Evolutionary conservation across 208 protist species (phyloP).

Genomic region (Leishmania braziliensis): DNA sequence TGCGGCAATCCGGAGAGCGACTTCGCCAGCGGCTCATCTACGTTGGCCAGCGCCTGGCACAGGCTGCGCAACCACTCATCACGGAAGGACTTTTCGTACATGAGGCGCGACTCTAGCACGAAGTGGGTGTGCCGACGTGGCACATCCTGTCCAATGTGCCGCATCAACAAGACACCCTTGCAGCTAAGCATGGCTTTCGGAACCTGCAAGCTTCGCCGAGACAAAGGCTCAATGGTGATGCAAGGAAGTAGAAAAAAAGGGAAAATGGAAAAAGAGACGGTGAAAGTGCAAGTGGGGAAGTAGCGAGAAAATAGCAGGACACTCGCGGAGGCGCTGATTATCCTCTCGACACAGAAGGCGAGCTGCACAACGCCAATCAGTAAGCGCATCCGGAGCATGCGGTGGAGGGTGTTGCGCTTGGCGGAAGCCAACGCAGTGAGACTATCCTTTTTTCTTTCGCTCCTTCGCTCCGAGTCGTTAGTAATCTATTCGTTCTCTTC

Average conservation of each 20-base stretch:
- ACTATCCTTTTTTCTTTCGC: not conserved
- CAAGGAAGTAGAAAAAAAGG: not conserved
- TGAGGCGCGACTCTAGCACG: constrained; percentile 83
- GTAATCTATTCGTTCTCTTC: not conserved
- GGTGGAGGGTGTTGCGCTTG: too few species aligned
- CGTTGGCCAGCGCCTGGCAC: constrained; percentile 68
- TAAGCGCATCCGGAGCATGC: not conserved
- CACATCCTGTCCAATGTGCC: constrained; percentile 90
- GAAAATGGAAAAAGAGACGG: not conserved
- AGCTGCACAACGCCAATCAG: not conserved
- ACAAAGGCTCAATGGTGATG: not conserved
- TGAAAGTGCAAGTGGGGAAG: not conserved
- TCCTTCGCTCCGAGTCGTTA: not conserved
- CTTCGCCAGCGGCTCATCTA: constrained; percentile 87
- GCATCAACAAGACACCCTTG: constrained; percentile 45
- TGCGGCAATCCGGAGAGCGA: constrained; percentile 60
- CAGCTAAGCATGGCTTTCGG: constrained; percentile 46
- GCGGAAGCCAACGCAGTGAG: not conserved
- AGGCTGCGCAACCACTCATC: constrained; percentile 88
- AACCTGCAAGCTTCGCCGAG: not conserved
- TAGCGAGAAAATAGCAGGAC: not conserved
- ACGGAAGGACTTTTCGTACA: constrained; percentile 93
- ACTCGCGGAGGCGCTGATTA: not conserved
- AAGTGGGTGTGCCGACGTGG: constrained; percentile 86
- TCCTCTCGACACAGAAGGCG: not conserved